Evolutionary conservation across 164 flowering plant species (phyloP).

Genomic region (Pachysandra terminalis): DNA sequence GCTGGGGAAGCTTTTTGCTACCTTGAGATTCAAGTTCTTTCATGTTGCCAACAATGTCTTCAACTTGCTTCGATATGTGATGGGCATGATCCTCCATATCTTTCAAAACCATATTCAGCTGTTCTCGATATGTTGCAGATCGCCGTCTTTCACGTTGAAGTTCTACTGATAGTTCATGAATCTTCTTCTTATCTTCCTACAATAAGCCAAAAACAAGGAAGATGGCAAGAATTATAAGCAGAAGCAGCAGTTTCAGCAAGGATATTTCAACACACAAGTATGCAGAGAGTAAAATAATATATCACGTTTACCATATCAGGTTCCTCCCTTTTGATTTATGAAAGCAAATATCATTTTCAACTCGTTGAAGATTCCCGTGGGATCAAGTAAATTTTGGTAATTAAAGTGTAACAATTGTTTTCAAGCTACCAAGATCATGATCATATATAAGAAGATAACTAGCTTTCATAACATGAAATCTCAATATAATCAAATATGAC

Average conservation of each 20-base stretch:
- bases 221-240: not conserved
- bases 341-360: not conserved
- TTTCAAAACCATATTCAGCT: conserved; percentile 19
- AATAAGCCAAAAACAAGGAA: not conserved
- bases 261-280: not conserved
- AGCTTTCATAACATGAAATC: too few species aligned
- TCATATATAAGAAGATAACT: too few species aligned
- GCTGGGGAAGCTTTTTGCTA: conserved; percentile 7
- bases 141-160: conserved; percentile 26
- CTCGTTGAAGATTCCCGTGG: not conserved
- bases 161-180: conserved; percentile 23
- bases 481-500: too few species aligned
- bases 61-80: conserved; percentile 23
- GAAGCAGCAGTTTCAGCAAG: not conserved
- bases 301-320: not conserved
- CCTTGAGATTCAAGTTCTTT: conserved; percentile 21
- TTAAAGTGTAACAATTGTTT: too few species aligned
- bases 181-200: conserved; percentile 29
- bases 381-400: too few species aligned
- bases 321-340: not conserved
- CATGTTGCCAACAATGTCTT: conserved; percentile 19
- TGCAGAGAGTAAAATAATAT: not conserved
- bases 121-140: conserved; percentile 25
- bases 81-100: conserved; percentile 26
- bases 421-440: not conserved